Conservation (phyloP, 2,329 filamentous ascomycete genomes). For the Chrysoporthe austroafricana region DNA sequence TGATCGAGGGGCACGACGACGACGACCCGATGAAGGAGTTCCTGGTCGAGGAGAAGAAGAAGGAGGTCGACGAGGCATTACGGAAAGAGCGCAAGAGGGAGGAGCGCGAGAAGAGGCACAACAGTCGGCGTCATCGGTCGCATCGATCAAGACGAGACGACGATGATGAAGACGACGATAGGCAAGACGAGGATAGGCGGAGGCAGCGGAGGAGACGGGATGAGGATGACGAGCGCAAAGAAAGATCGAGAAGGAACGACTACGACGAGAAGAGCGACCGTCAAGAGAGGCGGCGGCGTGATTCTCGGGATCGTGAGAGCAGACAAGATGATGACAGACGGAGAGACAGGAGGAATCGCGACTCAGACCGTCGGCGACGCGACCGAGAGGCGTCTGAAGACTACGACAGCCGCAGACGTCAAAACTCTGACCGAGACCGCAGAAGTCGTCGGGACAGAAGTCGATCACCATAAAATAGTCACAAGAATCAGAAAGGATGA, state of each 20-base stretch:
- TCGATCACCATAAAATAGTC: constrained; percentile 43
- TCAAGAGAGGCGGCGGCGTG: constrained; percentile 31
- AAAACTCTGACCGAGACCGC: constrained; percentile 34
- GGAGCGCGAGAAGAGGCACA: constrained; percentile 50
- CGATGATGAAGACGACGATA: constrained; percentile 30
- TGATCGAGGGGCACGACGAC: constrained; percentile 84
- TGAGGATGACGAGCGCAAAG: constrained; percentile 30
- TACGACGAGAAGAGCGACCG: constrained; percentile 32
- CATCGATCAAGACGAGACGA: constrained; percentile 45
- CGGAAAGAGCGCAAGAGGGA: constrained; percentile 56
- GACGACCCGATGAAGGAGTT: constrained; percentile 98
- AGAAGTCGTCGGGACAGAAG: constrained; percentile 44
- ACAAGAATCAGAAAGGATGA: background rate
- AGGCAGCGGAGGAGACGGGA: constrained; percentile 30
- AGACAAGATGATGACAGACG: constrained; percentile 35
- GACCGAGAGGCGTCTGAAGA: constrained; percentile 38
- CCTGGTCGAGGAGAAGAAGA: constrained; percentile 87
- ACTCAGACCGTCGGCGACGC: constrained; percentile 37
- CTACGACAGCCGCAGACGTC: constrained; percentile 17
- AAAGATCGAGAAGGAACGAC: constrained; percentile 45
- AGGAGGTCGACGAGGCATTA: constrained; percentile 77
- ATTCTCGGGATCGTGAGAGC: constrained; percentile 37
- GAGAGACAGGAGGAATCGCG: constrained; percentile 34
- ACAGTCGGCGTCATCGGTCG: constrained; percentile 44
- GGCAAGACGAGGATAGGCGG: constrained; percentile 31